A percentile compares a stretch with the other conserved stretches of the same genome.
Conservation (phyloP, 257 asterid species). For the Gentiana macrophylla region DNA sequence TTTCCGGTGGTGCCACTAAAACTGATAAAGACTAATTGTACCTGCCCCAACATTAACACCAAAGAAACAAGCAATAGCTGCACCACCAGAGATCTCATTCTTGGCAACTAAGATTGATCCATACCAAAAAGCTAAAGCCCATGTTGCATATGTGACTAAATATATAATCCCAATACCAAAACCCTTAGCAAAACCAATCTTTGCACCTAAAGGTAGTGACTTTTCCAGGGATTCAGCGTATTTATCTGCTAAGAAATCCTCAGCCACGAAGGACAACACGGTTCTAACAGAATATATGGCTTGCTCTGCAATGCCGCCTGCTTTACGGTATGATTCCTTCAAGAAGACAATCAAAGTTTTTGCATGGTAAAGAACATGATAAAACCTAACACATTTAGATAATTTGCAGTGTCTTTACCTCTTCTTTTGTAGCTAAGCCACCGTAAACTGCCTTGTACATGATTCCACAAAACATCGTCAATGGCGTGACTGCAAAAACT, state of each 20-base stretch:
- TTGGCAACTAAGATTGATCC: constrained; percentile 52
- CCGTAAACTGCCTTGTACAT: constrained; percentile 73
- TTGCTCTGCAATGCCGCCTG: constrained; percentile 79
- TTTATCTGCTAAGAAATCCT: constrained; percentile 54
- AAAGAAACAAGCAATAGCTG: constrained; percentile 77
- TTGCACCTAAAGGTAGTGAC: constrained; percentile 52
- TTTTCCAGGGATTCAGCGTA: constrained; percentile 35
- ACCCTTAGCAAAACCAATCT: constrained; percentile 79
- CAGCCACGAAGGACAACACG: constrained; percentile 70
- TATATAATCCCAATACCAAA: constrained; percentile 74
- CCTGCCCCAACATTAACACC: constrained; percentile 93
- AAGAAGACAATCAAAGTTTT: constrained; percentile 4
- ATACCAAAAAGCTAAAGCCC: constrained; percentile 96
- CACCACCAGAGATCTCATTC: constrained; percentile 50
- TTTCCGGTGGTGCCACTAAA: background rate
- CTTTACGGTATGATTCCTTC: constrained; percentile 65
- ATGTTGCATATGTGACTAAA: constrained; percentile 65
- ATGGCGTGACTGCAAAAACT: constrained; percentile 76
- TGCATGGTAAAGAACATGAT: background rate
- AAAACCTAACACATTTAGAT: background rate
- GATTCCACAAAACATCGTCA: constrained; percentile 77
- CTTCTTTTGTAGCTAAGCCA: constrained; percentile 74
- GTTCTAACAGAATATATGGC: constrained; percentile 73
- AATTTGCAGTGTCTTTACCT: constrained; percentile 29
- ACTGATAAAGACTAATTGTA: constrained; percentile 11